A percentile compares a stretch with the other conserved stretches of the same genome.
Conservation (phyloP, 495 filamentous ascomycete species). For the Venustampulla echinocandica region DNA sequence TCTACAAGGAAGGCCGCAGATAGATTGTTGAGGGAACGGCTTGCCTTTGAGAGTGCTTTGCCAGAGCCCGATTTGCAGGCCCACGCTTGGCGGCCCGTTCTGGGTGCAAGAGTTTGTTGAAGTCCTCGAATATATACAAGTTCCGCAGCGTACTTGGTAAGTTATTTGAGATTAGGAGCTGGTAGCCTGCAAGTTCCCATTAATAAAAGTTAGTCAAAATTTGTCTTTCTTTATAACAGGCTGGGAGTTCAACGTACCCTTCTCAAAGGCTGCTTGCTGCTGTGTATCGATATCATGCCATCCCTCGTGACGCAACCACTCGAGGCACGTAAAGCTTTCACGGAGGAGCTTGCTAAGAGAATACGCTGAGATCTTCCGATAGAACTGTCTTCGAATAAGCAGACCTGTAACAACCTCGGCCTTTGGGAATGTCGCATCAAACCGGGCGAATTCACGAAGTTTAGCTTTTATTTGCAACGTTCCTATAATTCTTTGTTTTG, state of each 20-base stretch:
- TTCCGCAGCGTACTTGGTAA: slow-evolving; percentile 15
- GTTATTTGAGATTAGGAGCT: slow-evolving; percentile 12
- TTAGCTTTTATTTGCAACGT: too few species aligned
- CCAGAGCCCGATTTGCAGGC: slow-evolving; percentile 12
- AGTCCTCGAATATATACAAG: slow-evolving; percentile 16
- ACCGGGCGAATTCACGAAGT: too few species aligned
- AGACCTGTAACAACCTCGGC: too few species aligned
- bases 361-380: too few species aligned
- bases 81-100: slow-evolving; percentile 12
- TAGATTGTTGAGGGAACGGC: slow-evolving; percentile 18
- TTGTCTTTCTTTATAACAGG: slow-evolving; percentile 5
- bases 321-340: too few species aligned
- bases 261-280: slow-evolving; percentile 13
- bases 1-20: slow-evolving; percentile 21
- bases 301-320: slow-evolving; percentile 16
- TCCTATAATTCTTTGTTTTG: too few species aligned
- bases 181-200: slow-evolving; percentile 9
- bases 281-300: slow-evolving; percentile 17
- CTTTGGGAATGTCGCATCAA: too few species aligned
- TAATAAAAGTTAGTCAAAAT: slow-evolving; percentile 11
- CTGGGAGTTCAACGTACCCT: slow-evolving; percentile 14
- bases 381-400: too few species aligned
- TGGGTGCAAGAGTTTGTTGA: slow-evolving; percentile 13
- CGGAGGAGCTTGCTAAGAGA: too few species aligned
- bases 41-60: slow-evolving; percentile 7